Evolutionary conservation across 140 eudicot species (phyloP), one percentile per base, ranked within the genome.

Genomic region (Eryngium alpinum): DNA sequence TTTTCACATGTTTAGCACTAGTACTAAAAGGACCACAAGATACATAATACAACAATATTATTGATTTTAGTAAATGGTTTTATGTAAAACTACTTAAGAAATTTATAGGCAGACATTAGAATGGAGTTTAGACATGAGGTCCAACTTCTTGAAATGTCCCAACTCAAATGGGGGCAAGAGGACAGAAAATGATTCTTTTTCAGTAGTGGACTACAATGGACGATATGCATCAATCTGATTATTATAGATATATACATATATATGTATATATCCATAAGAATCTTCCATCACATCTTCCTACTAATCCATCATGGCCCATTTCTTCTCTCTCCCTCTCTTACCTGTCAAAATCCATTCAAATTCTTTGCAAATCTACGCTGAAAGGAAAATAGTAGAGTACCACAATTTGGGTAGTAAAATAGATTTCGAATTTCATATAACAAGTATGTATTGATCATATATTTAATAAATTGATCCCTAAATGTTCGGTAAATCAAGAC

Each of bases 251-350:
- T 28, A 53, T 28, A 52, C 11, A 79, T 59, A 27, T 66, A 6
- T 63, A 17, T n/a, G 38, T 66, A 22, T 66, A 67, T 80, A 86
- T 69, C 80, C 79, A 84, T 69, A 81, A 81, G 87, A 86, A 86
- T 83, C 89, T 80, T 83, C 85, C 87, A 71, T 65, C 87, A 80
- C 84, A 80, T 83, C 86, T 79, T 52, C 28, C 77, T 84, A 77
- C 80, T 76, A 77, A 11, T 50, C 85, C 72, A 81, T 56, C 22
- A 15, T 80, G 83, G 53, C 72, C 79, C 84, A 82, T 79, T 80
- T 74, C 49, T 50, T 69, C 31, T 70, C 32, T 32, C 75, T 70
- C 83, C n/a, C 74, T 34, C 70, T 9, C 71, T 56, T 32, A 71
- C 77, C 79, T 77, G 80, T 84, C 83, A 67, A 29, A 52, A 72